These are phyloP conservation scores for Angomonas ambiguus DNA, from an alignment of 208 protist species.

Conservation along the genomic window DNA sequence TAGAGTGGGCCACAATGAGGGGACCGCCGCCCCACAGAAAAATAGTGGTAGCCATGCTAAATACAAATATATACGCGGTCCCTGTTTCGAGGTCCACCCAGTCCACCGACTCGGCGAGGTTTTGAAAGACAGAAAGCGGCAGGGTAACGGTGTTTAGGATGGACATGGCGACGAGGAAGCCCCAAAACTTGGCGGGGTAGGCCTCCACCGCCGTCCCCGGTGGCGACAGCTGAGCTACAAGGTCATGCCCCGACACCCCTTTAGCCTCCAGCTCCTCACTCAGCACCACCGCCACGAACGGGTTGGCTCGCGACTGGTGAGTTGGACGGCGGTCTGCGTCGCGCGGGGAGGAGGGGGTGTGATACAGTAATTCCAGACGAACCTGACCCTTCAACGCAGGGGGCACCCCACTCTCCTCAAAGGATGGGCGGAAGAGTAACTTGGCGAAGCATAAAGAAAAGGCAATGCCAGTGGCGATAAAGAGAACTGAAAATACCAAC, in stretches of 20 bases:
- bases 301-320: neutral
- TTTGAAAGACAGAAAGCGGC: conserved; percentile 46
- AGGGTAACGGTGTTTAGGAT: conserved; percentile 49
- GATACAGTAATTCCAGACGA: conserved; percentile 21
- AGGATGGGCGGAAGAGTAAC: conserved; percentile 18
- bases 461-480: conserved; percentile 25
- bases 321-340: neutral
- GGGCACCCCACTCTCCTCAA: conserved; percentile 24
- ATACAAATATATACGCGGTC: conserved; percentile 58
- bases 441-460: conserved; percentile 15
- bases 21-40: conserved; percentile 37
- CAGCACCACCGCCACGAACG: conserved; percentile 30
- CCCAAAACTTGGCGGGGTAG: conserved; percentile 38
- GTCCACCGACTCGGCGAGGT: conserved; percentile 21
- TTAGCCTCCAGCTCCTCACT: conserved; percentile 21
- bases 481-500: conserved; percentile 22
- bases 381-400: conserved; percentile 21
- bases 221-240: conserved; percentile 28
- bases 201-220: conserved; percentile 34
- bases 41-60: conserved; percentile 27
- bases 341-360: neutral
- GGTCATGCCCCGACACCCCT: conserved; percentile 26
- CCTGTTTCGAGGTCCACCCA: conserved; percentile 36
- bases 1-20: conserved; percentile 30
- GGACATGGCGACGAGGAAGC: conserved; percentile 25